These are phyloP conservation scores for Grosmannia penicillata DNA, from an alignment of 2,329 filamentous ascomycete genomes.

Conservation along the genomic window DNA sequence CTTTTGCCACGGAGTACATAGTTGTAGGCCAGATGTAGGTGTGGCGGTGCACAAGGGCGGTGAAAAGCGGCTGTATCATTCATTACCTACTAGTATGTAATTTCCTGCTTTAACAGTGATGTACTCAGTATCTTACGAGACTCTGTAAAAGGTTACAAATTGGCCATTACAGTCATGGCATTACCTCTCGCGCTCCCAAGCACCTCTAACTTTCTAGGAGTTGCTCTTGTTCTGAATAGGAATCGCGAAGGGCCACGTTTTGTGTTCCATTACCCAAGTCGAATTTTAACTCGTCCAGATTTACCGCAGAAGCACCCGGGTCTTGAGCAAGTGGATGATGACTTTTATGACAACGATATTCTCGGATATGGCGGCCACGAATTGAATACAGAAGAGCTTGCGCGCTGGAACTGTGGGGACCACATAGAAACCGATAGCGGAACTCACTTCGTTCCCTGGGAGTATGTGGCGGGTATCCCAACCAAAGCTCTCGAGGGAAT, in stretches of 20 bases:
- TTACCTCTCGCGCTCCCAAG: slow-evolving; percentile 31
- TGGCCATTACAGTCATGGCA: slow-evolving; percentile 21
- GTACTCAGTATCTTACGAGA: background rate
- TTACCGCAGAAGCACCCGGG: slow-evolving; percentile 15
- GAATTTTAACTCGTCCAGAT: slow-evolving; percentile 24
- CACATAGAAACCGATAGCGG: slow-evolving; percentile 40
- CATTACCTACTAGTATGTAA: no score
- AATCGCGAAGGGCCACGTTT: slow-evolving; percentile 67
- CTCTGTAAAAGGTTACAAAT: background rate
- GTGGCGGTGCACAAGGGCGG: background rate
- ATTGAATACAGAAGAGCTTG: slow-evolving; percentile 22
- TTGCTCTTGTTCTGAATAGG: slow-evolving; percentile 59
- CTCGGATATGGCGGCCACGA: slow-evolving; percentile 18
- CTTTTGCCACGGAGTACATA: no score
- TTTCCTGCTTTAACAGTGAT: background rate
- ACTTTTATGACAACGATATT: slow-evolving; percentile 32
- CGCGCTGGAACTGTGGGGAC: slow-evolving; percentile 35
- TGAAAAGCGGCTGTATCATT: background rate
- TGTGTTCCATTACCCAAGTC: slow-evolving; percentile 78
- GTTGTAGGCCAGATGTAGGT: background rate
- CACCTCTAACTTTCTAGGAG: slow-evolving; percentile 46
- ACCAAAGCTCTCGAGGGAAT: slow-evolving; percentile 70
- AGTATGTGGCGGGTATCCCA: slow-evolving; percentile 58
- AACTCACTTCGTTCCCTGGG: slow-evolving; percentile 49
- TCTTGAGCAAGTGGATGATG: slow-evolving; percentile 27